phyloP scores from a whole-genome alignment of 2,329 filamentous ascomycete species.

The Rosellinia necatrix region DNA sequence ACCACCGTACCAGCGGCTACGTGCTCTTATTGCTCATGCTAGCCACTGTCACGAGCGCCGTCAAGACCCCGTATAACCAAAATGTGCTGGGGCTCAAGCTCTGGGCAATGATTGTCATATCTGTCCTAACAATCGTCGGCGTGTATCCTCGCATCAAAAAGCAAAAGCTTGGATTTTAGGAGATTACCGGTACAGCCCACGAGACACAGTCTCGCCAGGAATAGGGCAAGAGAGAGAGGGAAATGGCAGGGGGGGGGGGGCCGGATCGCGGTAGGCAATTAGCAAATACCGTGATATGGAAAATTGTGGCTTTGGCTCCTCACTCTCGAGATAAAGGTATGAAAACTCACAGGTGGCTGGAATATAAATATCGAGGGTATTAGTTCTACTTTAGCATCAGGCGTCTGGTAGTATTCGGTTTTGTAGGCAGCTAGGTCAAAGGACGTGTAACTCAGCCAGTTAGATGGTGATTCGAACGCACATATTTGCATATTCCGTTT shows the following conservation, averaged over 20 bases:
- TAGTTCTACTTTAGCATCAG: slow-evolving; percentile 1
- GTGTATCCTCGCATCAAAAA: slow-evolving; percentile 79
- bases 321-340: neutral
- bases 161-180: slow-evolving; percentile 72
- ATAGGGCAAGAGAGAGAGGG: neutral
- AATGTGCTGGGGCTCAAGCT: slow-evolving; percentile 71
- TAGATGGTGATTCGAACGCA: neutral
- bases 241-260: neutral
- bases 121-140: slow-evolving; percentile 70
- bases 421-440: neutral
- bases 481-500: too few relatives aligned
- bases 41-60: slow-evolving; percentile 75
- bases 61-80: slow-evolving; percentile 74
- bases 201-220: neutral
- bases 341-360: neutral
- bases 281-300: neutral
- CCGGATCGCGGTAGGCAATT: neutral
- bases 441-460: neutral
- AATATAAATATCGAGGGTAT: neutral
- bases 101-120: slow-evolving; percentile 74
- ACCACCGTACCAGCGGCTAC: slow-evolving; percentile 82
- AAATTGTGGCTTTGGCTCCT: neutral
- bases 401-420: slow-evolving; percentile 11
- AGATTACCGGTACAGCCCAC: neutral
- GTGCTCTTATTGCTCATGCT: slow-evolving; percentile 70